Conservation (phyloP, 2,329 filamentous ascomycete genomes). For the Talaromyces rugulosus region DNA sequence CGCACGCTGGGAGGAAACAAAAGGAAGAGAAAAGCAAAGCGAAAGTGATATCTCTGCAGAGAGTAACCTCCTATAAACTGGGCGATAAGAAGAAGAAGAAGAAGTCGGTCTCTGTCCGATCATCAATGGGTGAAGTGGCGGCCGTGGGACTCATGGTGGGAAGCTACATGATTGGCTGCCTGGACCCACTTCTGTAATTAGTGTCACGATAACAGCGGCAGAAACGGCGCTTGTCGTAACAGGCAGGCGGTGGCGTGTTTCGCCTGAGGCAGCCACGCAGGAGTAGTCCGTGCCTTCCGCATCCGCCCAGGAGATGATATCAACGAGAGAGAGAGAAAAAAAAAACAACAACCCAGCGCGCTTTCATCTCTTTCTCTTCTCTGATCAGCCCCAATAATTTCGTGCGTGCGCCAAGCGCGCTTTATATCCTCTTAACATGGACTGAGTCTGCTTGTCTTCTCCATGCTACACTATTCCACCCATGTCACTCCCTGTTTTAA, state of each 20-base stretch:
- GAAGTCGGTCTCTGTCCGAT: not conserved
- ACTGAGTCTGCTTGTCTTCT: not conserved
- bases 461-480: constrained; percentile 10
- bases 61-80: not conserved
- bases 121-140: not conserved
- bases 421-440: constrained; percentile 1
- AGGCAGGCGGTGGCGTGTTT: not conserved
- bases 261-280: constrained; percentile 2
- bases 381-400: not conserved
- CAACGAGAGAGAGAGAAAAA: not conserved
- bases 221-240: not conserved
- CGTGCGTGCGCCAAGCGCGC: not conserved
- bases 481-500: constrained; percentile 5
- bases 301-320: not conserved
- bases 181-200: not conserved
- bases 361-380: not conserved
- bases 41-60: not conserved
- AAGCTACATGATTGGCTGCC: not conserved
- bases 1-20: not conserved
- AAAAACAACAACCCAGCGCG: not conserved
- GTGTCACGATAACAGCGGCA: not conserved
- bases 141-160: not conserved
- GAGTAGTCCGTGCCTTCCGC: not conserved
- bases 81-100: not conserved
- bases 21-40: not conserved